These are phyloP conservation scores for Aspergillus mulundensis DNA, from an alignment of 495 filamentous ascomycete species.

Conservation along the genomic window DNA sequence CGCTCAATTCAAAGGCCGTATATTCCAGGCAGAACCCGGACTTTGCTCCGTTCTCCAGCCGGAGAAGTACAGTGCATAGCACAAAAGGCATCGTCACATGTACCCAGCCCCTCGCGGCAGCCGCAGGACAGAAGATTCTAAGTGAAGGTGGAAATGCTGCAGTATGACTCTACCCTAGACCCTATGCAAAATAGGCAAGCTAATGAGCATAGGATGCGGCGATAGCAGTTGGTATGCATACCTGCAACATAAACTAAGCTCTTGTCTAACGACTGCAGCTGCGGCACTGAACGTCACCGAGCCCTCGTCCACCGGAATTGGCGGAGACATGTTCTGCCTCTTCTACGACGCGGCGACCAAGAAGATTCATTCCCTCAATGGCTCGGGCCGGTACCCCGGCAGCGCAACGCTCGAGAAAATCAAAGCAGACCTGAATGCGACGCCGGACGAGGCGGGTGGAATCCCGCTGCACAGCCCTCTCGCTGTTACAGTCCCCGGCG, in stretches of 20 bases:
- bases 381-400: slow-evolving; percentile 77
- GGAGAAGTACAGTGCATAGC: slow-evolving; percentile 89
- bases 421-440: slow-evolving; percentile 63
- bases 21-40: slow-evolving; percentile 60
- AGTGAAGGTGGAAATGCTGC: slow-evolving; percentile 89
- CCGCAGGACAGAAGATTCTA: slow-evolving; percentile 79
- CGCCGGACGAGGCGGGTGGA: slow-evolving; percentile 52
- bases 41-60: slow-evolving; percentile 68
- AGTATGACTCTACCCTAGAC: slow-evolving; percentile 44
- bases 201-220: slow-evolving; percentile 70
- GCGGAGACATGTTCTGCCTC: slow-evolving; percentile 96
- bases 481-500: slow-evolving; percentile 81
- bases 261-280: slow-evolving; percentile 36
- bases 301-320: slow-evolving; percentile 90
- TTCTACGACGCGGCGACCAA: slow-evolving; percentile 83
- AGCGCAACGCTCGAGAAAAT: slow-evolving; percentile 65
- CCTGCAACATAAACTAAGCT: not conserved
- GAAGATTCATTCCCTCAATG: slow-evolving; percentile 82
- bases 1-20: slow-evolving; percentile 55
- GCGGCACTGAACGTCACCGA: slow-evolving; percentile 92
- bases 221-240: slow-evolving; percentile 66
- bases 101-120: slow-evolving; percentile 85
- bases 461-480: slow-evolving; percentile 78
- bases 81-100: slow-evolving; percentile 89
- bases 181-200: not conserved